Percentiles rank a stretch among this genome's conserved stretches.
phyloP scores from a whole-genome alignment of 148 eudicot species.

The Chenopodium quinoa region DNA sequence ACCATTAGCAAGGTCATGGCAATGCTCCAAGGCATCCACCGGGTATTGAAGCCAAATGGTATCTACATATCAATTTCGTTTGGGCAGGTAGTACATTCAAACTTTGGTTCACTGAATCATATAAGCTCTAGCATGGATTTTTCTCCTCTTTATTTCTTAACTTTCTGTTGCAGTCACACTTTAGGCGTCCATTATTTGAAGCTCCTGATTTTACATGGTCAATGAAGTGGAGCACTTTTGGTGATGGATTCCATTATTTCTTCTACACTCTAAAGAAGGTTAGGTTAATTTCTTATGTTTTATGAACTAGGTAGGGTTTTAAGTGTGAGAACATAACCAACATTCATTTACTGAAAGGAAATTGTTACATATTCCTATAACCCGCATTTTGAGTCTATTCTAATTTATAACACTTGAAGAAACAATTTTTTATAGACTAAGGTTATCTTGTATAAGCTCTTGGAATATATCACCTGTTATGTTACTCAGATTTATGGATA shows the following conservation, averaged over 20 bases:
- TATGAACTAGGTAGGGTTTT: background rate
- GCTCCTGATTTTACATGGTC: slow-evolving; percentile 85
- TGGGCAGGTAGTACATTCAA: slow-evolving; percentile 70
- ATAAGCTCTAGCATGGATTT: background rate
- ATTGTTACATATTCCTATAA: background rate
- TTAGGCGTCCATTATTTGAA: slow-evolving; percentile 76
- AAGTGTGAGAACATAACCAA: background rate
- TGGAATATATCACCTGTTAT: too few relatives aligned
- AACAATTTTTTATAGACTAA: background rate
- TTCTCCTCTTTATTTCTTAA: slow-evolving; percentile 5
- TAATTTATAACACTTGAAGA: background rate
- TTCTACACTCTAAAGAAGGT: slow-evolving; percentile 88
- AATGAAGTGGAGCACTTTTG: slow-evolving; percentile 80
- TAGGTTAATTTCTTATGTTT: slow-evolving; percentile 26
- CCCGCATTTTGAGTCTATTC: background rate
- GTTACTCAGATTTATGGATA: too few relatives aligned
- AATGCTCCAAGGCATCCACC: slow-evolving; percentile 85
- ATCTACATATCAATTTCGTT: slow-evolving; percentile 83
- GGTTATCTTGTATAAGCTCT: background rate
- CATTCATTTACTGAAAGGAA: background rate
- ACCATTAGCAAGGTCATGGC: slow-evolving; percentile 67
- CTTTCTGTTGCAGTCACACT: slow-evolving; percentile 68
- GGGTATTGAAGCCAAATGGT: slow-evolving; percentile 87
- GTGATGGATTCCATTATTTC: slow-evolving; percentile 95
- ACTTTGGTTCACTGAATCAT: background rate